These are phyloP conservation scores for Naganishia vishniacii DNA, from an alignment of 768 basidiomycete species.

Conservation along the genomic window DNA sequence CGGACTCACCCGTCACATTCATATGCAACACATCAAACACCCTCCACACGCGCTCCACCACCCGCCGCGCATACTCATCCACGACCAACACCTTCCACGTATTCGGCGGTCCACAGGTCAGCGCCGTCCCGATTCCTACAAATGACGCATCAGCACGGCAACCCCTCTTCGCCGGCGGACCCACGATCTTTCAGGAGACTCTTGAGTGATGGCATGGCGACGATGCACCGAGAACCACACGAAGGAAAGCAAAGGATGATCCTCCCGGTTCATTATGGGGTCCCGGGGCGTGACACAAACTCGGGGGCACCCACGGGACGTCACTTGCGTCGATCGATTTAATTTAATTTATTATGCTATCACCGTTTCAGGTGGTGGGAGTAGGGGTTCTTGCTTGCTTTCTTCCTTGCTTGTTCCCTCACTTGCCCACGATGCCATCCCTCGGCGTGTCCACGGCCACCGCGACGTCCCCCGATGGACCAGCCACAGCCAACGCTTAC, in stretches of 20 bases:
- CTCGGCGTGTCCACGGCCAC: conserved; percentile 17
- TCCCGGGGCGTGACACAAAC: too few relatives aligned
- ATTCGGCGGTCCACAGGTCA: conserved; percentile 57
- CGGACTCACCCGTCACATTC: conserved; percentile 84
- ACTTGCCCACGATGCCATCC: not conserved
- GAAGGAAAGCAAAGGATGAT: too few relatives aligned
- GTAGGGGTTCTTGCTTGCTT: too few relatives aligned
- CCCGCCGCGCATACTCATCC: conserved; percentile 80
- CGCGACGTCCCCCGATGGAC: conserved; percentile 4
- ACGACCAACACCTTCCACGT: conserved; percentile 98
- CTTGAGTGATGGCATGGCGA: conserved; percentile 11
- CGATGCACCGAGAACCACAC: not conserved
- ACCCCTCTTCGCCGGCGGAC: not conserved
- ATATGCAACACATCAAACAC: conserved; percentile 91
- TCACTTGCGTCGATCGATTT: too few relatives aligned
- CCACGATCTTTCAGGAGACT: conserved; percentile 24
- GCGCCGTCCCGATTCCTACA: conserved; percentile 42
- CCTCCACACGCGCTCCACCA: conserved; percentile 78
- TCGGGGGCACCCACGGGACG: too few relatives aligned
- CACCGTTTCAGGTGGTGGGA: too few relatives aligned
- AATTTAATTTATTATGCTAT: too few relatives aligned
- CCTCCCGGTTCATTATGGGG: too few relatives aligned
- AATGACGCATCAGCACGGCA: not conserved
- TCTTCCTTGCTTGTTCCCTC: too few relatives aligned
- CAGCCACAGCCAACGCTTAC: conserved; percentile 20